Conservation (phyloP, 306 rosid genomes). For the Castanea sativa region DNA sequence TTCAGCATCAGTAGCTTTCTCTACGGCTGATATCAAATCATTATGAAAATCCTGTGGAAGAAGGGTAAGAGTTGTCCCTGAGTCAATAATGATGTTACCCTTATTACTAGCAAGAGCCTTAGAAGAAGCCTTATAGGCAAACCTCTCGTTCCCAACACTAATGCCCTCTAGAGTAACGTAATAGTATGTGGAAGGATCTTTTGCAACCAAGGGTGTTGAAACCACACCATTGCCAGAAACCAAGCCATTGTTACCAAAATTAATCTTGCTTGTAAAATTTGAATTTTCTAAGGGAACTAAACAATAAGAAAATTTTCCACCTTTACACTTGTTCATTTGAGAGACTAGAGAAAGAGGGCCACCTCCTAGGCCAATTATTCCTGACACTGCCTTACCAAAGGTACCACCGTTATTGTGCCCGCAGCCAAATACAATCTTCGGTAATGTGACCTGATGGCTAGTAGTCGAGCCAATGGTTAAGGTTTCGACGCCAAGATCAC, state of each 20-base stretch:
- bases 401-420: slow-evolving; percentile 39
- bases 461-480: slow-evolving; percentile 24
- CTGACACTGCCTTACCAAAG: slow-evolving; percentile 30
- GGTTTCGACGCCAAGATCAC: slow-evolving; percentile 42
- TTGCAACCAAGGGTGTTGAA: slow-evolving; percentile 31
- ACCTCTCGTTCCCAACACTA: slow-evolving; percentile 38
- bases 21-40: slow-evolving; percentile 26
- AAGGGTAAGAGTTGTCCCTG: slow-evolving; percentile 43
- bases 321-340: slow-evolving; percentile 25
- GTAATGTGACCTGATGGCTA: neutral
- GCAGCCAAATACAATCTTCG: slow-evolving; percentile 36
- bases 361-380: slow-evolving; percentile 55
- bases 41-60: slow-evolving; percentile 19
- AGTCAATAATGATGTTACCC: slow-evolving; percentile 54
- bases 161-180: slow-evolving; percentile 43
- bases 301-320: slow-evolving; percentile 53
- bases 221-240: slow-evolving; percentile 18
- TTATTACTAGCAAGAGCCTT: neutral
- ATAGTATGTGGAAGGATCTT: slow-evolving; percentile 13
- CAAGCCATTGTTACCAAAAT: slow-evolving; percentile 34
- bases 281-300: slow-evolving; percentile 18
- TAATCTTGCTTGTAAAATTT: slow-evolving; percentile 31
- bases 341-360: slow-evolving; percentile 51
- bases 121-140: slow-evolving; percentile 1
- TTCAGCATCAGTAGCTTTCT: slow-evolving; percentile 9